Conservation (phyloP, 2,329 filamentous ascomycete species). For the Chrysoporthe deuterocubensis region DNA sequence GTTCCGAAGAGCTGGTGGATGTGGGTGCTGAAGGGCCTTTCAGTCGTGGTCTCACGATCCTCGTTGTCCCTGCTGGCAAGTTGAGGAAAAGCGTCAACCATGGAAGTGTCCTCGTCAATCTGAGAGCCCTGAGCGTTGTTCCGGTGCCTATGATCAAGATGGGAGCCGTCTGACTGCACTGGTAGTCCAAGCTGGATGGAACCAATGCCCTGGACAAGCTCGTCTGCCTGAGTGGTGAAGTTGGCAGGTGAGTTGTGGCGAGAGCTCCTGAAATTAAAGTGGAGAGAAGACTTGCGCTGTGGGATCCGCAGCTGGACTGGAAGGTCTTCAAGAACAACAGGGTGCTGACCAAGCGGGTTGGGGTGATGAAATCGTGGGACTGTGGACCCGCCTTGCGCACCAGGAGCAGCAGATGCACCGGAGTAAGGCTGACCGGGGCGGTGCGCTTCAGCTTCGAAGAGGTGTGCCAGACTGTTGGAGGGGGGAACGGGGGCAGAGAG, state of each 20-base stretch:
- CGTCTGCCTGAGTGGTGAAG: neutral
- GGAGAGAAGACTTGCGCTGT: conserved; percentile 22
- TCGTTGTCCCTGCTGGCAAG: neutral
- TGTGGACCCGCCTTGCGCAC: neutral
- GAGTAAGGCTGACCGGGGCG: neutral
- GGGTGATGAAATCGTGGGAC: conserved; percentile 10
- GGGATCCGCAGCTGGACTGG: conserved; percentile 9
- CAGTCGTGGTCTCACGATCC: neutral
- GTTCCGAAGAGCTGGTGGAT: neutral
- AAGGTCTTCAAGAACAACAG: conserved; percentile 9
- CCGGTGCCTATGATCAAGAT: neutral
- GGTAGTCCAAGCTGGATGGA: neutral
- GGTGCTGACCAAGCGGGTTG: conserved; percentile 26
- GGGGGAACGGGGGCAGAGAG: conserved; percentile 11
- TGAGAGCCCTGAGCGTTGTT: neutral
- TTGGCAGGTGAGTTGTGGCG: conserved; percentile 3
- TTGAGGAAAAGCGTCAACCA: neutral
- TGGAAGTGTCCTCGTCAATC: neutral
- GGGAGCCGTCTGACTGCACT: neutral
- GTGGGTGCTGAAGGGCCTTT: neutral
- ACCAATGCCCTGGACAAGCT: conserved; percentile 17
- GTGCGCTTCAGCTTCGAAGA: neutral
- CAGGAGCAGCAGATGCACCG: neutral
- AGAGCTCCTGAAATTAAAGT: conserved; percentile 8
- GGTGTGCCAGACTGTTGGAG: neutral